Conservation (phyloP, 768 basidiomycete species). For the Pulveroboletus sp. region DNA sequence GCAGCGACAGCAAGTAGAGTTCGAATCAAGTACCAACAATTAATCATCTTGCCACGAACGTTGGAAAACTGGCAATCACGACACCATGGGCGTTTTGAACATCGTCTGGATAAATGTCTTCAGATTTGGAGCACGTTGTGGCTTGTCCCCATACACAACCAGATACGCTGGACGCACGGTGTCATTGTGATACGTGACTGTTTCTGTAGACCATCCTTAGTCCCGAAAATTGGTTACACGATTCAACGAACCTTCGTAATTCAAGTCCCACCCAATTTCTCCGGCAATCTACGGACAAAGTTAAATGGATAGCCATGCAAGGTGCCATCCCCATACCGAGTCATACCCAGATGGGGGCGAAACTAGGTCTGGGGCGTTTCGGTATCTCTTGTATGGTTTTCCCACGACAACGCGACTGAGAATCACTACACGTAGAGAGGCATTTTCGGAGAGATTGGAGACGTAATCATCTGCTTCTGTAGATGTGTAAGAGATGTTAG, state of each 20-base stretch:
- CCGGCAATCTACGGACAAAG: constrained; percentile 47
- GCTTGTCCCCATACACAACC: constrained; percentile 51
- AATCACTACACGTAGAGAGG: constrained; percentile 48
- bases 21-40: background rate
- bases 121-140: constrained; percentile 14
- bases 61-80: constrained; percentile 17
- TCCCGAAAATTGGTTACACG: background rate
- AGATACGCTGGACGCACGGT: constrained; percentile 67
- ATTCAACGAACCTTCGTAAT: constrained; percentile 46
- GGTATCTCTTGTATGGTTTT: constrained; percentile 46
- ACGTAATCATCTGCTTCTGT: constrained; percentile 69
- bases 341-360: constrained; percentile 58
- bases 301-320: background rate
- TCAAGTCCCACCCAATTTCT: constrained; percentile 60
- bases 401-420: constrained; percentile 66
- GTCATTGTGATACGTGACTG: constrained; percentile 64
- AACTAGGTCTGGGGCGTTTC: constrained; percentile 46
- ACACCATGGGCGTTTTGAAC: constrained; percentile 32
- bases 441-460: constrained; percentile 39
- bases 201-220: constrained; percentile 37
- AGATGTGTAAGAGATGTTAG: constrained; percentile 5
- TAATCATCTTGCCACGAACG: too few species aligned
- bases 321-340: constrained; percentile 41
- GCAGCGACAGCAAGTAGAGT: background rate
- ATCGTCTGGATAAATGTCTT: constrained; percentile 27